Conservation (phyloP, 2,329 filamentous ascomycete genomes). For the Chaetomium strumarium region DNA sequence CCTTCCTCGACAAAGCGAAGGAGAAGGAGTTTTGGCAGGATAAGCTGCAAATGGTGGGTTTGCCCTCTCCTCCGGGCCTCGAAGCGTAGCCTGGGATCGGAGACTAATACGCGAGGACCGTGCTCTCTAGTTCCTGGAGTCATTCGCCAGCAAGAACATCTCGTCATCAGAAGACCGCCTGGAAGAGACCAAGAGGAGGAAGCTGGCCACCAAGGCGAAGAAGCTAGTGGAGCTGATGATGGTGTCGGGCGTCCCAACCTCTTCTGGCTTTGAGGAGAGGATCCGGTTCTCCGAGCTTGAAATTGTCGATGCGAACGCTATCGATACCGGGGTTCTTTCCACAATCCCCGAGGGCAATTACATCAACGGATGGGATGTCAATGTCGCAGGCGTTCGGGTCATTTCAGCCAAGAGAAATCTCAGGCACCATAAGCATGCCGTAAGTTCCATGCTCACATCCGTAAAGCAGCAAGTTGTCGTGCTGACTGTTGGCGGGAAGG, state of each 20-base stretch:
- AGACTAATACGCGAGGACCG: not conserved
- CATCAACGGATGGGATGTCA: conserved; percentile 95
- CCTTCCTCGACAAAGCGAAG: conserved; percentile 90
- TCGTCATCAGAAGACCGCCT: conserved; percentile 93
- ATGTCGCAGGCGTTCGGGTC: conserved; percentile 82
- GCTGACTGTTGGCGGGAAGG: conserved; percentile 41
- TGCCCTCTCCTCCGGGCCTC: not conserved
- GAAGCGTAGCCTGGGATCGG: too few relatives aligned
- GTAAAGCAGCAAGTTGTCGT: not conserved
- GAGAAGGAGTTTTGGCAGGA: conserved; percentile 99
- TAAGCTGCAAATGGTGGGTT: conserved; percentile 82
- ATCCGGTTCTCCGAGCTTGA: conserved; percentile 97
- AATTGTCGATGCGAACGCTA: conserved; percentile 87
- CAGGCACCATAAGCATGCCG: conserved; percentile 84
- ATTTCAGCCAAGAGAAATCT: conserved; percentile 79
- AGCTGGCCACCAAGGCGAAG: conserved; percentile 85
- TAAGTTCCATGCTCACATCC: conserved; percentile 39
- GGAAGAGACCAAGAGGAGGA: conserved; percentile 91
- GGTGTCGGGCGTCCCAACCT: conserved; percentile 93
- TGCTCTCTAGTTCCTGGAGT: conserved; percentile 73
- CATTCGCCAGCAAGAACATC: conserved; percentile 94
- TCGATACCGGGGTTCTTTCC: conserved; percentile 80
- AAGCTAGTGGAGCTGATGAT: conserved; percentile 99
- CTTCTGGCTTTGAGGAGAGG: conserved; percentile 94
- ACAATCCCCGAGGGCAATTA: conserved; percentile 86